phyloP scores from a whole-genome alignment of 345 rosid species.

The Rhizophora apiculata region DNA sequence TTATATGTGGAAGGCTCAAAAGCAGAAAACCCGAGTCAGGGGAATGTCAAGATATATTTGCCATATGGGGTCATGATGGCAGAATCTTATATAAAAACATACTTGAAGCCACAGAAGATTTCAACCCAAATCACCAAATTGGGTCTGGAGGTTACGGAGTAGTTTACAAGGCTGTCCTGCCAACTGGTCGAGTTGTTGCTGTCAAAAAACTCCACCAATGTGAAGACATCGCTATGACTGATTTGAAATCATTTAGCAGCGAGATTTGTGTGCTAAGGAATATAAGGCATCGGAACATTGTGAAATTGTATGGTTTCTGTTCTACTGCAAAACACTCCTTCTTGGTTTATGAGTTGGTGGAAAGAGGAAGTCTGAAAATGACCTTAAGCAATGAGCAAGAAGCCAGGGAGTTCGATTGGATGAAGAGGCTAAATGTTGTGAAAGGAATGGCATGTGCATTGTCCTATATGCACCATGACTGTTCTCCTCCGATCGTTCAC shows the following conservation, averaged over 20 bases:
- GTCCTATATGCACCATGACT: slow-evolving; percentile 17
- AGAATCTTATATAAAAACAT: background rate
- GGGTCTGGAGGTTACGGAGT: slow-evolving; percentile 15
- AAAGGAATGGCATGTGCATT: slow-evolving; percentile 15
- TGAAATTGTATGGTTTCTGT: slow-evolving; percentile 11
- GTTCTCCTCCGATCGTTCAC: slow-evolving; percentile 15
- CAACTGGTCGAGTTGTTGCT: slow-evolving; percentile 11
- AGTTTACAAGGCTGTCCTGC: slow-evolving; percentile 10
- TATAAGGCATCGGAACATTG: slow-evolving; percentile 17
- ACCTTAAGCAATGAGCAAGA: background rate
- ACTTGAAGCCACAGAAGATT: slow-evolving; percentile 1
- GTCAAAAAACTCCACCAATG: slow-evolving; percentile 12
- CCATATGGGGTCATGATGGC: background rate
- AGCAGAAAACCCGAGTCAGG: background rate
- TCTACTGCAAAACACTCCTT: background rate
- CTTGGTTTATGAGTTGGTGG: slow-evolving; percentile 13
- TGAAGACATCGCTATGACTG: background rate
- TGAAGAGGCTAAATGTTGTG: slow-evolving; percentile 9
- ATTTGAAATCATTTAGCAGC: background rate
- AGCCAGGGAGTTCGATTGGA: slow-evolving; percentile 13
- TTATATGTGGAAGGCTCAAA: background rate
- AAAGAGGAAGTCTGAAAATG: slow-evolving; percentile 11
- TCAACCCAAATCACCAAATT: slow-evolving; percentile 8
- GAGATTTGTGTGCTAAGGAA: slow-evolving; percentile 10
- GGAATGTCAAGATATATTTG: background rate